phyloP scores from a whole-genome alignment of 1,139 yeast genomes.

The Kodamaea suecica region DNA sequence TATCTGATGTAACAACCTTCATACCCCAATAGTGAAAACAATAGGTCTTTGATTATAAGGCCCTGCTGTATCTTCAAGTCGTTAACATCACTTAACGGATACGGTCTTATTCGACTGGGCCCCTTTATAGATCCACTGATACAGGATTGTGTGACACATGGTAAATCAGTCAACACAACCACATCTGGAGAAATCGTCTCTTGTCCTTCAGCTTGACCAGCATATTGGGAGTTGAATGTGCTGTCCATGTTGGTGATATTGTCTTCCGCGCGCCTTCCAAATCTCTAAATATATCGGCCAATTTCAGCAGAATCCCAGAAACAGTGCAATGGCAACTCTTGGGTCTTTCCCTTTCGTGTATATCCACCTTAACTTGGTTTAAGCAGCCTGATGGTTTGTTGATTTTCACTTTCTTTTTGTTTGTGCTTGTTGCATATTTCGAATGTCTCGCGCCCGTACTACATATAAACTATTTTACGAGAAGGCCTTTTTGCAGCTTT shows the following conservation, averaged over 20 bases:
- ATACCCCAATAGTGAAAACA: constrained; percentile 66
- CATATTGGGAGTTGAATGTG: constrained; percentile 9
- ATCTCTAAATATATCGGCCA: constrained; percentile 1
- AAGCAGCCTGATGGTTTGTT: too few species aligned
- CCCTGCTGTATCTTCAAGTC: constrained; percentile 65
- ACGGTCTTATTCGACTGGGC: constrained; percentile 35
- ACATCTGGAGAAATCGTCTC: constrained; percentile 13
- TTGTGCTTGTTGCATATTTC: too few species aligned
- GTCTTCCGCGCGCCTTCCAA: too few species aligned
- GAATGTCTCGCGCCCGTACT: constrained; percentile 2
- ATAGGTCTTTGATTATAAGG: constrained; percentile 64
- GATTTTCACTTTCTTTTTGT: too few species aligned
- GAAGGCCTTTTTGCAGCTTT: too few species aligned
- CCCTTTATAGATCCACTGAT: constrained; percentile 12
- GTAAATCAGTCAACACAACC: constrained; percentile 17
- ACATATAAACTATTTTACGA: background rate
- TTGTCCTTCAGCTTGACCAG: constrained; percentile 4
- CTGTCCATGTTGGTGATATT: too few species aligned
- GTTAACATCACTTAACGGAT: constrained; percentile 40
- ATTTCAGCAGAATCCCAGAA: constrained; percentile 2
- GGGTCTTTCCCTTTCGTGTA: too few species aligned
- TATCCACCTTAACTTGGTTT: too few species aligned
- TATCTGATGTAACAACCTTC: constrained; percentile 80
- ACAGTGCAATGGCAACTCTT: too few species aligned
- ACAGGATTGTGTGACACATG: constrained; percentile 21